These are phyloP conservation scores for Hamamelis virginiana DNA, from an alignment of 164 flowering plant genomes.

Conservation along the genomic window DNA sequence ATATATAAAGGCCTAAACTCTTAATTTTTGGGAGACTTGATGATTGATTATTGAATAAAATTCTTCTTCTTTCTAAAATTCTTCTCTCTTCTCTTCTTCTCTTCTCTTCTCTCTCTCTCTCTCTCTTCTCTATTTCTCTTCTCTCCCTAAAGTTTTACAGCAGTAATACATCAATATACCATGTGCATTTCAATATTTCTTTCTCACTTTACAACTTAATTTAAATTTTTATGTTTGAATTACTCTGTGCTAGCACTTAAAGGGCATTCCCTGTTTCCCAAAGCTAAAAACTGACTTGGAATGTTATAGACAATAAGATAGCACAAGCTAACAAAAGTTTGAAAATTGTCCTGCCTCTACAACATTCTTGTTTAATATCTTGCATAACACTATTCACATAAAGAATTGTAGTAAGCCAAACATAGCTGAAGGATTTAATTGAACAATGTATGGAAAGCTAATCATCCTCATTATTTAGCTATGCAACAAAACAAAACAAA, in stretches of 20 bases:
- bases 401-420: not conserved
- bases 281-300: not conserved
- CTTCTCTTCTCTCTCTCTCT: too few relatives aligned
- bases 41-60: too few relatives aligned
- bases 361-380: not conserved
- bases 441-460: too few relatives aligned
- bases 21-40: too few relatives aligned
- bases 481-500: too few relatives aligned
- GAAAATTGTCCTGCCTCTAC: not conserved
- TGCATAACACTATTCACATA: not conserved
- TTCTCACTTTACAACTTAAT: not conserved
- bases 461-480: too few relatives aligned
- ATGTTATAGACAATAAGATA: not conserved
- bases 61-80: too few relatives aligned
- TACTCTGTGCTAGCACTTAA: not conserved
- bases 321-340: not conserved
- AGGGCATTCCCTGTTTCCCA: not conserved
- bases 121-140: too few relatives aligned
- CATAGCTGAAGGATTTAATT: not conserved
- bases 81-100: too few relatives aligned
- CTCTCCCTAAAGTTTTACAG: not conserved
- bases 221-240: not conserved
- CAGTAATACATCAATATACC: not conserved
- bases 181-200: not conserved
- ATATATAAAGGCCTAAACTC: too few relatives aligned